Evolutionary conservation across 116 monocot species (phyloP).

Genomic region (Dioscorea cayenensis): DNA sequence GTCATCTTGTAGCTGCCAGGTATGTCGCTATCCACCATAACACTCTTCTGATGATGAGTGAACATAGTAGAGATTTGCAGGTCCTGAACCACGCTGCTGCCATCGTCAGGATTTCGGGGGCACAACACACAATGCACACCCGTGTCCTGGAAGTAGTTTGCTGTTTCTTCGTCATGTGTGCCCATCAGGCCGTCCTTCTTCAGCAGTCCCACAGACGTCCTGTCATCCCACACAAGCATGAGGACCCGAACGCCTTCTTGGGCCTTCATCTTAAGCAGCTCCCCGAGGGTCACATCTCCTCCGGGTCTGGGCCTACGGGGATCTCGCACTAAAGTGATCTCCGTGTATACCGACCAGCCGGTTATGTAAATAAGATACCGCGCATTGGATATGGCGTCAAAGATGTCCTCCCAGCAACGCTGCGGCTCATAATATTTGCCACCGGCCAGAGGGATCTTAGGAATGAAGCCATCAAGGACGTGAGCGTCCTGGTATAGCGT

Average conservation of each 20-base stretch:
- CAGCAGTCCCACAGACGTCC: conserved; percentile 16
- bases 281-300: conserved; percentile 24
- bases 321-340: conserved; percentile 25
- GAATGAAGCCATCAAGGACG: conserved; percentile 20
- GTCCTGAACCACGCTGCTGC: conserved; percentile 15
- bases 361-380: conserved; percentile 31
- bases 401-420: conserved; percentile 40
- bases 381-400: conserved; percentile 26
- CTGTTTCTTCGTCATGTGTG: conserved; percentile 28
- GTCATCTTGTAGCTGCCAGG: background rate
- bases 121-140: conserved; percentile 30
- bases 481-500: conserved; percentile 34
- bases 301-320: conserved; percentile 16
- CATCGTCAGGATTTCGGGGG: conserved; percentile 25
- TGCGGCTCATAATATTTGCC: conserved; percentile 16
- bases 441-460: conserved; percentile 22
- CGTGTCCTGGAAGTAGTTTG: conserved; percentile 13
- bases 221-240: conserved; percentile 37
- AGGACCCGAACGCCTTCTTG: conserved; percentile 27
- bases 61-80: conserved; percentile 21
- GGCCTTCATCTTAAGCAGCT: conserved; percentile 34
- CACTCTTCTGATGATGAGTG: conserved; percentile 32
- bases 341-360: conserved; percentile 39
- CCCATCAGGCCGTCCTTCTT: conserved; percentile 20
- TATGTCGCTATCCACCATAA: conserved; percentile 21